Percentiles rank a stretch among this genome's conserved stretches.
These are phyloP conservation scores for Coniochaeta prunicola DNA, from an alignment of 2,329 filamentous ascomycete species.

Conservation along the genomic window DNA sequence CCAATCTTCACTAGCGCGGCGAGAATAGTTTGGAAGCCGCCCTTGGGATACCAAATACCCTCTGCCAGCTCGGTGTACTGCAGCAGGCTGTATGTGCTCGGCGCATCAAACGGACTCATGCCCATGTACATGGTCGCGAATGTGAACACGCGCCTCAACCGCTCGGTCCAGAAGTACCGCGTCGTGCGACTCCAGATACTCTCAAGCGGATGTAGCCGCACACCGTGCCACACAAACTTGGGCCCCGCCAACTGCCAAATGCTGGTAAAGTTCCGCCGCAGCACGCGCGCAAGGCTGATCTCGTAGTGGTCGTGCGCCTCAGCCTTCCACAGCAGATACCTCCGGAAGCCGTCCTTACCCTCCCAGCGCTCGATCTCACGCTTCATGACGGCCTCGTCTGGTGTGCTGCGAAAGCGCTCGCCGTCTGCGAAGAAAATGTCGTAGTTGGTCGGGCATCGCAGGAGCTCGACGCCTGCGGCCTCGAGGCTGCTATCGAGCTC, in stretches of 20 bases:
- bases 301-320: constrained; percentile 68
- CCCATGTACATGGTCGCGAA: constrained; percentile 82
- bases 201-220: constrained; percentile 62
- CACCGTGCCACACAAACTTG: constrained; percentile 49
- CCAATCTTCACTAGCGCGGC: constrained; percentile 58
- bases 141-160: constrained; percentile 63
- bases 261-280: constrained; percentile 59
- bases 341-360: constrained; percentile 60
- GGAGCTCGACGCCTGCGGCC: constrained; percentile 57
- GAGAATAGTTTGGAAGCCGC: constrained; percentile 62
- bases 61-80: constrained; percentile 72
- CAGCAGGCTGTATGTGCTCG: constrained; percentile 64
- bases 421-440: constrained; percentile 66
- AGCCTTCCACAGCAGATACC: constrained; percentile 59
- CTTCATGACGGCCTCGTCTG: constrained; percentile 67
- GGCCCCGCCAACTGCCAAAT: constrained; percentile 49
- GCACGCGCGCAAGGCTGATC: constrained; percentile 56
- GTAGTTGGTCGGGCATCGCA: constrained; percentile 72
- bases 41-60: constrained; percentile 69
- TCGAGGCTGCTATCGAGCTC: constrained; percentile 62
- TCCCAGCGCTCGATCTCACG: constrained; percentile 65
- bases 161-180: constrained; percentile 63
- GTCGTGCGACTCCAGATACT: constrained; percentile 60
- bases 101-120: constrained; percentile 71
- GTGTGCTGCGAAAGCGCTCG: constrained; percentile 54